Percentiles rank a stretch among this genome's conserved stretches.
Conservation (phyloP, 805 yeast species). For the Dipodascus albidus region DNA sequence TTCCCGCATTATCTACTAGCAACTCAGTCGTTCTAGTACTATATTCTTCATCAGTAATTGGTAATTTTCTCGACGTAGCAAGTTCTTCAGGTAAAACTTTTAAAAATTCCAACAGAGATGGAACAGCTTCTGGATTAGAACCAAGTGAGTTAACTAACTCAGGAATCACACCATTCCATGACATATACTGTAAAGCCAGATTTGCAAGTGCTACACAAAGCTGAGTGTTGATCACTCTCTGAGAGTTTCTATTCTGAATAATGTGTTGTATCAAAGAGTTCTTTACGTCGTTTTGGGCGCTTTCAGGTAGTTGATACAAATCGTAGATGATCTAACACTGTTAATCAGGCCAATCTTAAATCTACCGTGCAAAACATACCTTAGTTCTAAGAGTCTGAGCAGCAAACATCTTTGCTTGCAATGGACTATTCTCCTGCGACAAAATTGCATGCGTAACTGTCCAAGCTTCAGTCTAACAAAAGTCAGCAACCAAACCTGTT, state of each 20-base stretch:
- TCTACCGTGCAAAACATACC: conserved; percentile 11
- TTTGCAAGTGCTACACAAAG: conserved; percentile 73
- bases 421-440: conserved; percentile 22
- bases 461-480: conserved; percentile 52
- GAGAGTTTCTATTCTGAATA: conserved; percentile 35
- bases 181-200: conserved; percentile 61
- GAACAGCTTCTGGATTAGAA: conserved; percentile 28
- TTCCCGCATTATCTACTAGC: conserved; percentile 53
- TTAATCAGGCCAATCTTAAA: neutral
- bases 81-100: conserved; percentile 88
- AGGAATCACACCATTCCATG: conserved; percentile 60
- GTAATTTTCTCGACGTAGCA: conserved; percentile 61
- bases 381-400: conserved; percentile 86
- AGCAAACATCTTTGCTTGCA: conserved; percentile 67
- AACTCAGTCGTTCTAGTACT: conserved; percentile 49
- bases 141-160: conserved; percentile 50
- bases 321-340: conserved; percentile 57
- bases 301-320: conserved; percentile 59
- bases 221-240: conserved; percentile 66
- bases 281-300: conserved; percentile 49
- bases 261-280: conserved; percentile 47
- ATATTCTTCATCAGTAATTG: conserved; percentile 75
- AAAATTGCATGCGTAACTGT: conserved; percentile 47
- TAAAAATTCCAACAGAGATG: conserved; percentile 61
- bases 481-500: neutral